Percentiles rank a stretch among this genome's conserved stretches.
Conservation (phyloP, 176 grass and related monocot species). For the Phragmites australis region DNA sequence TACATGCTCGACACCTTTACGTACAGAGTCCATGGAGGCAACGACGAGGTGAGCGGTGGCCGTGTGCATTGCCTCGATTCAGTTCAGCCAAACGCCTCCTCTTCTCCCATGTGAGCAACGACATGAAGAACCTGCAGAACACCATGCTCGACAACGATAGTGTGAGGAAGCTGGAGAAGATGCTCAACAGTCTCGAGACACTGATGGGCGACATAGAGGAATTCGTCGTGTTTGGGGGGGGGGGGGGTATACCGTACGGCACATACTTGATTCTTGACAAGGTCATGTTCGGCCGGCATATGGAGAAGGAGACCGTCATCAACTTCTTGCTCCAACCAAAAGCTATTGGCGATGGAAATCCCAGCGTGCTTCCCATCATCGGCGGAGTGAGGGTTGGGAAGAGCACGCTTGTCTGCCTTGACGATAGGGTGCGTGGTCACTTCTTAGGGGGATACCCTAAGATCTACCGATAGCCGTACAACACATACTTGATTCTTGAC, state of each 20-base stretch:
- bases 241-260: slow-evolving; percentile 4
- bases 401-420: slow-evolving; percentile 34
- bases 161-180: background rate
- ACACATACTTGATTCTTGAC: background rate
- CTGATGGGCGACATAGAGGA: slow-evolving; percentile 22
- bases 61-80: too few relatives aligned
- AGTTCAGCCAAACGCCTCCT: too few relatives aligned
- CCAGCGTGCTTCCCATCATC: slow-evolving; percentile 30
- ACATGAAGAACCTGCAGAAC: too few relatives aligned
- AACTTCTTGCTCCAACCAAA: slow-evolving; percentile 19
- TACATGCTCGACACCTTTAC: background rate
- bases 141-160: background rate
- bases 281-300: slow-evolving; percentile 39
- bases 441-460: slow-evolving; percentile 30
- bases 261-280: background rate
- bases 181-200: background rate
- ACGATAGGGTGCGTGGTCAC: slow-evolving; percentile 30
- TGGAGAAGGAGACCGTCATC: slow-evolving; percentile 24
- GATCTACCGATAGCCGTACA: slow-evolving; percentile 3
- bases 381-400: slow-evolving; percentile 39
- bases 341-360: background rate
- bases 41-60: too few relatives aligned
- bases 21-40: background rate
- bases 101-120: too few relatives aligned
- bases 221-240: slow-evolving; percentile 14